Base-by-base conservation (phyloP, 1,284 basidiomycete genomes). In the Meripilus lineatus region DNA sequence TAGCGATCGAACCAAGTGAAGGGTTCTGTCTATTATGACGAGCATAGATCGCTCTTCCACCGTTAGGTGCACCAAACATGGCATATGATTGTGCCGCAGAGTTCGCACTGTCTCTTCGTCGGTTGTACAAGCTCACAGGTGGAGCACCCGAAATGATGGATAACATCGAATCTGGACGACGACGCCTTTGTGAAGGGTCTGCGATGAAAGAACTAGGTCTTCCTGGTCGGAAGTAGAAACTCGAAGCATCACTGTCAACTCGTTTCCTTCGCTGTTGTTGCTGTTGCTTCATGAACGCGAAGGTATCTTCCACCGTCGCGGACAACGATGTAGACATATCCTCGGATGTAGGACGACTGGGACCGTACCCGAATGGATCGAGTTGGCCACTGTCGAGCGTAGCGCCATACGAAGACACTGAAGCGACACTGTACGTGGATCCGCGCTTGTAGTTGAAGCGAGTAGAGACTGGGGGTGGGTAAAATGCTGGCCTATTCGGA, bases 311-410 rank as follows among this genome's bases (percentile, higher is more conserved):
- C 10, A 88, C 73, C 0, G 72, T 71, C 49, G 71, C 72, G 0
- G 77, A 78, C 69, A 79, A 72, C 1, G 73, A 68, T 14, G 70
- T 63, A 1, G 71, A 74, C 55, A 78, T 69, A 38, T 80, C 71
- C 46, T 80, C 78, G 0, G 77, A 82, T 28, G 72, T 62, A 7
- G 81, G 71, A 3, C 78, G 64, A 50, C 77, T 75, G 25, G 60
- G 66, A 38, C 69, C 82, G 50, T 83, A 91, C 39, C 86, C 83
- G 61, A 90, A 92, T 1, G 89, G 85, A 59, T 91, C 86, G 1
- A 63, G 63, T 1, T 73, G 64, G 23, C 86, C 84, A 13, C 71
- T 63, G 43, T 84, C 74, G 49, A 88, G 68, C 22, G 86, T 76
- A 2, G 70, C 72, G 2, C 89, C 88, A 44, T 88, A 87, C 0